Evolutionary conservation across 768 basidiomycete genomes (phyloP).

Genomic region (Pilatotrama ljubarskyi): DNA sequence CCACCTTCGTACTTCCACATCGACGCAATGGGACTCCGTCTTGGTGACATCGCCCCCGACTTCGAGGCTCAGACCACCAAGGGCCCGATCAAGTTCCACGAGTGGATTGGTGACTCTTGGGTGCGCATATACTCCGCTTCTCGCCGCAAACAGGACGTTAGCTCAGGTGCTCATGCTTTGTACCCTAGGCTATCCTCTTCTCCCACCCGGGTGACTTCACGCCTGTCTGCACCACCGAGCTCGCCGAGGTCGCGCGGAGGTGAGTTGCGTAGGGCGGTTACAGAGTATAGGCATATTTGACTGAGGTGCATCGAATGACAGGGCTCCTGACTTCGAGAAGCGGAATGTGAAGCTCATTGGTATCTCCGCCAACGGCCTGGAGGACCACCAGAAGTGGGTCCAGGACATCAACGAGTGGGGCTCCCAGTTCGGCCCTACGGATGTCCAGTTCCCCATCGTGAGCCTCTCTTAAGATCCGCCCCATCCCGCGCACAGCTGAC

Average conservation of each 20-base stretch:
- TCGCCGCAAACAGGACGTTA: neutral
- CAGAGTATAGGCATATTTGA: neutral
- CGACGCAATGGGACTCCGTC: conserved; percentile 52
- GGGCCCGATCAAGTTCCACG: conserved; percentile 89
- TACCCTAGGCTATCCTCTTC: conserved; percentile 75
- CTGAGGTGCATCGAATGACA: neutral
- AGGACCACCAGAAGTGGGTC: conserved; percentile 87
- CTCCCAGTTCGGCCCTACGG: conserved; percentile 65
- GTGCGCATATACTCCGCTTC: conserved; percentile 39
- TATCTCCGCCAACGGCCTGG: conserved; percentile 86
- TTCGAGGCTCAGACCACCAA: conserved; percentile 88
- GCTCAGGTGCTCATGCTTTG: neutral
- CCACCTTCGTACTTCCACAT: neutral
- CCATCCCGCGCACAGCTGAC: neutral
- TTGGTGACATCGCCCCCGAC: conserved; percentile 88
- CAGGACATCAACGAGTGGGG: conserved; percentile 83
- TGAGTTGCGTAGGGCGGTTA: conserved; percentile 2
- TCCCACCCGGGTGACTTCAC: conserved; percentile 94
- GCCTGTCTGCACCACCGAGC: conserved; percentile 96
- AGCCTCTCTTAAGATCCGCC: conserved; percentile 25
- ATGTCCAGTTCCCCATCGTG: conserved; percentile 91
- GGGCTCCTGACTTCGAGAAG: conserved; percentile 78
- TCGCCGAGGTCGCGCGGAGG: conserved; percentile 89
- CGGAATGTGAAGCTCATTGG: conserved; percentile 94
- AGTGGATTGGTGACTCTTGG: conserved; percentile 90